phyloP scores from a whole-genome alignment of 2,329 filamentous ascomycete genomes.

The Teratosphaeriaceae sp. region DNA sequence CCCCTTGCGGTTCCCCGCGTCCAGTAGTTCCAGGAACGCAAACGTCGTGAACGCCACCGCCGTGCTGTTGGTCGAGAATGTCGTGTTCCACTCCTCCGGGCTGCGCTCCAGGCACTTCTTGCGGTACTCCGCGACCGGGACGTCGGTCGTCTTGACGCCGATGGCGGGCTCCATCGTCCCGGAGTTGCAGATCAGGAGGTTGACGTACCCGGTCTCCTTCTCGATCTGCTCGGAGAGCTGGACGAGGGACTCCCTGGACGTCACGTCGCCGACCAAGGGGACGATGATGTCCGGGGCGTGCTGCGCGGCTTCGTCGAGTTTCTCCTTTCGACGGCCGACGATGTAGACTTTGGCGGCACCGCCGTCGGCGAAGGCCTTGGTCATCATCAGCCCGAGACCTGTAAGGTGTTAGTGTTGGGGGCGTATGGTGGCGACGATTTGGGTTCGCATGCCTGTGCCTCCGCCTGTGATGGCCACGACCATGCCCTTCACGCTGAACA shows the following conservation, averaged over 20 bases:
- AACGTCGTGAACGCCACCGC: slow-evolving; percentile 29
- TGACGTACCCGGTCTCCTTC: slow-evolving; percentile 29
- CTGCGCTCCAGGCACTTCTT: slow-evolving; percentile 6
- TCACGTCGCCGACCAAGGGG: slow-evolving; percentile 39
- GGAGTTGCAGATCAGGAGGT: slow-evolving; percentile 33
- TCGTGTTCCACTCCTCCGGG: slow-evolving; percentile 10
- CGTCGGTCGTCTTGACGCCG: slow-evolving; percentile 6
- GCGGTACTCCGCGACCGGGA: slow-evolving; percentile 9
- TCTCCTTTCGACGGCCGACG: slow-evolving; percentile 42
- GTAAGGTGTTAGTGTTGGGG: slow-evolving; percentile 8
- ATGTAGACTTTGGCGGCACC: slow-evolving; percentile 49
- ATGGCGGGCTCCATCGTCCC: slow-evolving; percentile 25
- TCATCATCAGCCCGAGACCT: slow-evolving; percentile 43
- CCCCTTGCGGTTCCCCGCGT: slow-evolving; percentile 34
- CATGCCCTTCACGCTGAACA: slow-evolving; percentile 48
- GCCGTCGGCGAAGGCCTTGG: slow-evolving; percentile 37
- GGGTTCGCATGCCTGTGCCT: slow-evolving; percentile 36
- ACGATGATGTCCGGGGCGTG: slow-evolving; percentile 30
- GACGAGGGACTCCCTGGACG: slow-evolving; percentile 35
- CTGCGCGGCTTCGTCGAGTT: slow-evolving; percentile 40
- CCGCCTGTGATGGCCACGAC: slow-evolving; percentile 50
- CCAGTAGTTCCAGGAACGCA: slow-evolving; percentile 37
- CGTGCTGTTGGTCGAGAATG: slow-evolving; percentile 10
- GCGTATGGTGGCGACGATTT: background rate
- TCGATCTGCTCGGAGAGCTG: slow-evolving; percentile 31